phyloP scores from a whole-genome alignment of 1,284 basidiomycete species.

The Meira nashicola region DNA sequence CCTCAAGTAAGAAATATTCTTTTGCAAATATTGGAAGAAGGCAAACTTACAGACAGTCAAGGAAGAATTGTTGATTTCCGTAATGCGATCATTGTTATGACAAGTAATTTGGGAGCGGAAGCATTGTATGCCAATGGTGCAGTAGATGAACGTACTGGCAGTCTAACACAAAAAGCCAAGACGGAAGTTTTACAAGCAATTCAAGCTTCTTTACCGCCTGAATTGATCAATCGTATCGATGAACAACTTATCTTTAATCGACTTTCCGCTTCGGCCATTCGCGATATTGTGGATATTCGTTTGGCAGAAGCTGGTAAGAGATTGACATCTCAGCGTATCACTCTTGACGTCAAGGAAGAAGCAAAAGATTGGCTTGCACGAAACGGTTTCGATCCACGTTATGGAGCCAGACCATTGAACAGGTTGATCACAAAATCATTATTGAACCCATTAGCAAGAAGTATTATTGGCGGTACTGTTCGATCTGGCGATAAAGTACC shows the following conservation, averaged over 20 bases:
- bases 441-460: conserved; percentile 38
- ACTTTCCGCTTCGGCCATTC: conserved; percentile 78
- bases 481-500: conserved; percentile 20
- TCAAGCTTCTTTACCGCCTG: conserved; percentile 62
- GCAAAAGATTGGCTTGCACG: conserved; percentile 71
- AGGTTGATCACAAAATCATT: conserved; percentile 45
- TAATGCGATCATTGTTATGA: conserved; percentile 55
- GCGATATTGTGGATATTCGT: conserved; percentile 69
- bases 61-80: conserved; percentile 50
- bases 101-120: conserved; percentile 63
- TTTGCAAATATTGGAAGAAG: conserved; percentile 84
- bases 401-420: conserved; percentile 68
- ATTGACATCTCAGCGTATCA: conserved; percentile 58
- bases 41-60: conserved; percentile 68
- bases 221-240: conserved; percentile 82
- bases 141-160: conserved; percentile 62
- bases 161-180: conserved; percentile 64
- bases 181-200: conserved; percentile 71
- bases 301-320: conserved; percentile 22
- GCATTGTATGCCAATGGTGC: conserved; percentile 70
- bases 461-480: conserved; percentile 26
- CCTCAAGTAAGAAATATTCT: conserved; percentile 81
- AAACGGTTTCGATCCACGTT: conserved; percentile 77
- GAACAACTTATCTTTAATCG: conserved; percentile 58
- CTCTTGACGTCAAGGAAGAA: conserved; percentile 64